phyloP scores from a whole-genome alignment of 2,329 filamentous ascomycete genomes.

The Delphinella strobiligena region DNA sequence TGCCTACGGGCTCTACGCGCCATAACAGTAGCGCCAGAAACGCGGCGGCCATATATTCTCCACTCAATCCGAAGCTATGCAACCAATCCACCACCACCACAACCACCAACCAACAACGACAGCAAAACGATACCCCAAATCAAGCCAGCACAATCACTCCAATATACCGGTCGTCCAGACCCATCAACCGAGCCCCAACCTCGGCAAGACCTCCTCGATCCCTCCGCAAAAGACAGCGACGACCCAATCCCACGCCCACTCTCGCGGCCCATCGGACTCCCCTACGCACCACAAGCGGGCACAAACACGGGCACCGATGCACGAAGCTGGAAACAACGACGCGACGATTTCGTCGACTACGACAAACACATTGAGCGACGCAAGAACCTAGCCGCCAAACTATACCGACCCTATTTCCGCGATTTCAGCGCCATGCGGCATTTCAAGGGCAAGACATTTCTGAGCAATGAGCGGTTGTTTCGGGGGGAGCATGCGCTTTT shows the following conservation, averaged over 20 bases:
- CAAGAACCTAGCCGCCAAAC: slow-evolving; percentile 62
- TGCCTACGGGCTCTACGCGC: slow-evolving; percentile 18
- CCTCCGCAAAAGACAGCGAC: slow-evolving; percentile 15
- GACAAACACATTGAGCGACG: slow-evolving; percentile 71
- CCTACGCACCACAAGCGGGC: slow-evolving; percentile 57
- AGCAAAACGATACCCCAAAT: slow-evolving; percentile 6
- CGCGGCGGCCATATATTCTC: slow-evolving; percentile 5
- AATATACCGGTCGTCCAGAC: slow-evolving; percentile 14
- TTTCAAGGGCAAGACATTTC: slow-evolving; percentile 78
- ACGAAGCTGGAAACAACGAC: slow-evolving; percentile 54
- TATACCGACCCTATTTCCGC: slow-evolving; percentile 83
- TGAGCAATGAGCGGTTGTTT: slow-evolving; percentile 76
- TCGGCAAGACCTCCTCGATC: not conserved
- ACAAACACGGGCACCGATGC: slow-evolving; percentile 71
- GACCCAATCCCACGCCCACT: slow-evolving; percentile 43
- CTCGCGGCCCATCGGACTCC: slow-evolving; percentile 70
- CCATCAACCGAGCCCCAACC: slow-evolving; percentile 11
- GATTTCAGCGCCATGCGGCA: slow-evolving; percentile 85
- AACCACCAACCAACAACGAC: not conserved
- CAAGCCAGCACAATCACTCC: slow-evolving; percentile 9
- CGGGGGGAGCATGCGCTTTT: slow-evolving; percentile 70
- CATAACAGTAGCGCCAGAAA: slow-evolving; percentile 13
- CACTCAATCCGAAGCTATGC: slow-evolving; percentile 7
- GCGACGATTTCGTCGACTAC: slow-evolving; percentile 72
- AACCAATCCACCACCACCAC: slow-evolving; percentile 7